Base-by-base conservation (phyloP, 2,329 filamentous ascomycete species). In the Cladophialophora chaetospira region DNA sequence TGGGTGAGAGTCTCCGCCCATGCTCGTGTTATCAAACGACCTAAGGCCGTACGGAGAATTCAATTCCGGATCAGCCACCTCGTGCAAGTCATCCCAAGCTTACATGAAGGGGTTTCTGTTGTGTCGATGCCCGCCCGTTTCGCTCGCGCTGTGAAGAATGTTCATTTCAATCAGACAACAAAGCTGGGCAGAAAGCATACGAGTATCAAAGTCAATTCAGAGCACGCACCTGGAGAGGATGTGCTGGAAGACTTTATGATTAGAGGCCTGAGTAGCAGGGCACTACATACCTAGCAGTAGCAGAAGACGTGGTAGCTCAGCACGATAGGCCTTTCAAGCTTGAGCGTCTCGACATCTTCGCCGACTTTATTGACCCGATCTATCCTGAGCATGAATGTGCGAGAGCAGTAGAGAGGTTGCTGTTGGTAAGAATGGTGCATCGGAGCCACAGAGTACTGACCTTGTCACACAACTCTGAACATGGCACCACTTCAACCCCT, bases 391-490 rank as follows among this genome's bases (percentile, higher is more conserved):
- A n/a, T 15, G 33, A 40, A 15, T 17, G 17, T 19, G 19, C 15
- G 21, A n/a, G 25, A 49, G 46, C 11, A 36, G 15, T 13, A 36
- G 17, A 38, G 23, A 33, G 13, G 17, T 25, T 40, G 49, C 36
- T 31, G 36, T 52, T 26, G 29, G 49, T 52, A 42, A 9, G 46
- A 38, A 25, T 26, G 21, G 46, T 17, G 17, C 19, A 25, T 26
- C 10, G 51, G 36, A 23, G 28, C 52, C 38, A 36, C 40, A 38
- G 25, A 15, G 45, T 28, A 63, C 60, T 63, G 51, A 63, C 57
- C 60, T 60, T 50, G 19, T 40, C 40, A 19, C 29, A 26, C 4
- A 17, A 15, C n/a, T 15, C 15, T n/a, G 13, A 21, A 23, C 4
- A 25, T 17, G 19, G 49, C 6, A n/a, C 21, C 19, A 33, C 17